Percentiles rank a stretch among this genome's conserved stretches.
phyloP scores from a whole-genome alignment of 345 rosid genomes.

The Eucalyptus sp. region DNA sequence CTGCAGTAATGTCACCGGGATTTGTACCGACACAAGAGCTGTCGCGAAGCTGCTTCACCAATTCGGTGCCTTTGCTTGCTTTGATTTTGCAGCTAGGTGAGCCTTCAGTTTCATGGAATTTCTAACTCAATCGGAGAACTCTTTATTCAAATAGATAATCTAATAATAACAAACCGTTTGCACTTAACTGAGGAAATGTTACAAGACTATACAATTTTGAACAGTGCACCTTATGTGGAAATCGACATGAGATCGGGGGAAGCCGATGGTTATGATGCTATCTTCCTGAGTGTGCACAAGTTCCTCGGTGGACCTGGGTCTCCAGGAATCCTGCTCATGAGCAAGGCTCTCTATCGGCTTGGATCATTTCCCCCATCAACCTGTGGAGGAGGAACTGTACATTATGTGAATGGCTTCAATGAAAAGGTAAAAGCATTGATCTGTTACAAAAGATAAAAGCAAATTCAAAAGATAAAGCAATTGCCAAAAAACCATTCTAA shows the following conservation, averaged over 20 bases:
- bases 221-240: constrained; percentile 30
- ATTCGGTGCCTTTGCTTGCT: constrained; percentile 41
- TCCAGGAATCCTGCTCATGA: constrained; percentile 47
- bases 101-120: neutral
- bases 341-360: constrained; percentile 26
- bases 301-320: constrained; percentile 56
- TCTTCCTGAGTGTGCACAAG: constrained; percentile 50
- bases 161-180: neutral
- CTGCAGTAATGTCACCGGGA: constrained; percentile 55
- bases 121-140: too few species aligned
- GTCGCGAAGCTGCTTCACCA: constrained; percentile 33
- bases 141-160: too few species aligned
- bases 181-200: neutral
- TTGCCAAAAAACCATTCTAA: neutral
- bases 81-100: constrained; percentile 60
- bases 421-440: constrained; percentile 22
- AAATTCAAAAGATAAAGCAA: neutral
- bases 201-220: neutral
- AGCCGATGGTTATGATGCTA: constrained; percentile 41
- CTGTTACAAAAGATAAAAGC: neutral
- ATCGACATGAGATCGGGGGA: constrained; percentile 45
- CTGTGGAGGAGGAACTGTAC: constrained; percentile 57
- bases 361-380: constrained; percentile 42
- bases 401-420: constrained; percentile 36
- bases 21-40: constrained; percentile 26